Evolutionary conservation across 805 yeast genomes (phyloP).

Genomic region (Ogataea philodendri): DNA sequence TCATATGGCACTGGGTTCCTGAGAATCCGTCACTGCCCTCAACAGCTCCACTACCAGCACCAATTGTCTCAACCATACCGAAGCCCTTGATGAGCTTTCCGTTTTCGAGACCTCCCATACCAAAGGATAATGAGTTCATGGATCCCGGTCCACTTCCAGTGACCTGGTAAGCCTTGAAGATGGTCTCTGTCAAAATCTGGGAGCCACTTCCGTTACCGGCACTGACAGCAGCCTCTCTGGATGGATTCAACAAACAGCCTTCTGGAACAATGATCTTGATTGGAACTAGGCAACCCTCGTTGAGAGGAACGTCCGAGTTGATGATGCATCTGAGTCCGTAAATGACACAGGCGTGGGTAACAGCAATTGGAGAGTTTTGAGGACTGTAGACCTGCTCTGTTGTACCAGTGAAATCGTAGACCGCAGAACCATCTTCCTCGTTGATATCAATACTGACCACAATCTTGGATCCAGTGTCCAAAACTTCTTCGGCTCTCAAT

Average conservation of each 20-base stretch:
- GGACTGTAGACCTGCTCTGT: constrained; percentile 52
- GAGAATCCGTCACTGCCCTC: constrained; percentile 37
- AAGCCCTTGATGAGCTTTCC: constrained; percentile 37
- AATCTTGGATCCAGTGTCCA: constrained; percentile 58
- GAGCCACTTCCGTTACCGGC: constrained; percentile 71
- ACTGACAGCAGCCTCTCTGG: constrained; percentile 44
- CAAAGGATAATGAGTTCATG: constrained; percentile 85
- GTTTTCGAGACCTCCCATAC: constrained; percentile 31
- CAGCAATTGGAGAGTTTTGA: constrained; percentile 55
- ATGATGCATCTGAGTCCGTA: constrained; percentile 51
- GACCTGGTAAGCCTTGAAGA: constrained; percentile 75
- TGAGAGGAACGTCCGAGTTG: constrained; percentile 53
- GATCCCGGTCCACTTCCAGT: constrained; percentile 92
- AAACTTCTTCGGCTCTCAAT: constrained; percentile 45
- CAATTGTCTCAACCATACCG: constrained; percentile 55
- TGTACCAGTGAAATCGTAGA: constrained; percentile 56
- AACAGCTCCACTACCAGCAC: constrained; percentile 53
- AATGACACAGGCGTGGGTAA: constrained; percentile 53
- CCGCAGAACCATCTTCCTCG: constrained; percentile 41
- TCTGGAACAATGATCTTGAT: constrained; percentile 34
- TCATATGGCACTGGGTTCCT: constrained; percentile 49
- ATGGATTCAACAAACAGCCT: constrained; percentile 36
- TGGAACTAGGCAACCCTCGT: constrained; percentile 49
- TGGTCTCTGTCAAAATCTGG: constrained; percentile 82
- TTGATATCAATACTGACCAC: constrained; percentile 41